Evolutionary conservation across 1,284 basidiomycete genomes (phyloP), one percentile per base, ranked within the genome.

Genomic region (Tilletia caries): DNA sequence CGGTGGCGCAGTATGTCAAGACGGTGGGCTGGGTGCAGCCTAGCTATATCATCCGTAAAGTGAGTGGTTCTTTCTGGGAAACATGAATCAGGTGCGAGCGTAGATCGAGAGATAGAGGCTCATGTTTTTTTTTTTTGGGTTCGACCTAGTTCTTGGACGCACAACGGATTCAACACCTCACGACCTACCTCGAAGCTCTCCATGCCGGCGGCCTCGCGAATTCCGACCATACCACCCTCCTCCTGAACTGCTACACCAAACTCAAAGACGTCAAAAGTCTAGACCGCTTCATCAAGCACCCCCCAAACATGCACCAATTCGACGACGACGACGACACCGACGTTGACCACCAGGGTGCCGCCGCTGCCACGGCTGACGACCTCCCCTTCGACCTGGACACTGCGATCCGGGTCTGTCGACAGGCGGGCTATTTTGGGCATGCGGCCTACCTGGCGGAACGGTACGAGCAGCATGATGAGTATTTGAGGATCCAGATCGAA

Each of bases 381-480:
- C 87, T 95, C 1, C 94, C 94, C 0, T 98, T 98, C 79, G 96
- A 99, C 80, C 87, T 99, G 41, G 94, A 95, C 70, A 98, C 95
- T 0, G 96, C 94, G 0, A 97, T 98, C 72, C 88, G 93, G 0
- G 95, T 98, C 12, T 98, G 95, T 82, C 88, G 95, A 25, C 95
- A 98, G 83, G 95, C 93, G 0, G 93, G 94, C 0, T 98, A 96
- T 84, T 96, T 92, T 79, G 90, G 92, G 66, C 95, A 98, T 80
- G 96, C 96, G 0, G 89, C 90, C 0, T 98, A 96, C 83, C 88
- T 99, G 3, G 95, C 95, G 4, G 90, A 90, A 85, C 92, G 92
- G 80, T 98, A 95, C 84, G 89, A 89, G 48, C 86, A 91, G 34
- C 93, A 97, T 77, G 92, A 95, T 77, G 95, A 97, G 75, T 98